Evolutionary conservation across 148 eudicot genomes (phyloP), one percentile per base, ranked within the genome.

Genomic region (Silene uniflora): DNA sequence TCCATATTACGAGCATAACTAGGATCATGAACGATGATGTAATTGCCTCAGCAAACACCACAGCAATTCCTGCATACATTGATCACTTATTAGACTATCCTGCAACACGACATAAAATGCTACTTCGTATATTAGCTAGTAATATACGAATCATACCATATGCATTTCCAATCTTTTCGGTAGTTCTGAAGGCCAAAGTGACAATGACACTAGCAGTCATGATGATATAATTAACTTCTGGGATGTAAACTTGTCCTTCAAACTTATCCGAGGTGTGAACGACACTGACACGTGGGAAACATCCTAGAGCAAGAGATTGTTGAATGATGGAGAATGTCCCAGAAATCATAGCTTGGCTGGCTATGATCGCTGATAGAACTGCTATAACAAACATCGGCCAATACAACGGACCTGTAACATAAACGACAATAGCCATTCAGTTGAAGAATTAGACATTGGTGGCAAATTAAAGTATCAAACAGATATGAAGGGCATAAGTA

Each of bases 1-100:
- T 91, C 96, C 96, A 91, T 69, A 91, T 82, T 76, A 89, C 27
- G 22, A 86, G 77, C 92, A 91, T 87, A 62, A 91, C 76, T 18
- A 91, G 73, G 0, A 85, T 76, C 32, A 88, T 73, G 75, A 89
- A 88, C 0, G 78, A 64, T 0, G 96, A 91, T 27, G 96, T 89
- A 7, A 91, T 81, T 4, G 84, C 74, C 88, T 86, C 88, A 23
- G 88, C 97, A 69, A 88, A 84, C 22, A 91, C 85, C 77, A 91
- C 97, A 0, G 90, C 90, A 1, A 89, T 89, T 8, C 97, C 96
- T 91, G 82, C 73, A 78, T 12, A 52, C 62, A 12, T 54, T 14
- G 27, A n/a, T 18, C 9, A 46, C 12, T 44, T 16, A 8, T 60
- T 19, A 19, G 63, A 17, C 10, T n/a, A n/a, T 7, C 63, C 39